Evolutionary conservation across 768 basidiomycete genomes (phyloP).

Genomic region (Cyclocybe cylindracea): DNA sequence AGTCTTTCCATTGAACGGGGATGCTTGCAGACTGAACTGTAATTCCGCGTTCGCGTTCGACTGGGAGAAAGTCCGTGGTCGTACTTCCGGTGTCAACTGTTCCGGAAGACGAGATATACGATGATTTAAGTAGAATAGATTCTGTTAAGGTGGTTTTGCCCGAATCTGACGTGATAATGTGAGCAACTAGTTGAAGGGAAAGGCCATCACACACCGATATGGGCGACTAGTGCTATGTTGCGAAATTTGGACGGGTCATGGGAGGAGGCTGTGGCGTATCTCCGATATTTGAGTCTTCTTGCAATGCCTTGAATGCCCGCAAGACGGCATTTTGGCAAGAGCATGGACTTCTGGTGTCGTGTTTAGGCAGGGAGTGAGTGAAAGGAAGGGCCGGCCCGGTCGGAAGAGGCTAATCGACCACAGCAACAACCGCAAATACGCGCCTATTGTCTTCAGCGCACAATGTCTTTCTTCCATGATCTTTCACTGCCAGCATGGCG

Average conservation of each 20-base stretch:
- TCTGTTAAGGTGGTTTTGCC: conserved; percentile 90
- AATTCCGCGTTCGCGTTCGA: conserved; percentile 88
- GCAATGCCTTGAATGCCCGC: conserved; percentile 10
- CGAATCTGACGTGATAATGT: conserved; percentile 54
- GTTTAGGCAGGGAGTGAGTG: too few relatives aligned
- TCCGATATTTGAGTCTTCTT: conserved; percentile 13
- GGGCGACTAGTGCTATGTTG: conserved; percentile 88
- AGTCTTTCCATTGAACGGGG: conserved; percentile 81
- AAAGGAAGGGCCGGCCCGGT: background rate
- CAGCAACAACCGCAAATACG: conserved; percentile 26
- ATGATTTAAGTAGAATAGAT: conserved; percentile 77
- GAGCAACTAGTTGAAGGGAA: background rate
- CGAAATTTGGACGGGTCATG: conserved; percentile 51
- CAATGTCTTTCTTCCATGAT: conserved; percentile 14
- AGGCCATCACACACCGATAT: conserved; percentile 62
- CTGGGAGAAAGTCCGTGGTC: conserved; percentile 87
- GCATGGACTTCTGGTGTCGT: conserved; percentile 14
- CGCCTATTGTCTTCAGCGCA: conserved; percentile 21
- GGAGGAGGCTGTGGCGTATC: conserved; percentile 26
- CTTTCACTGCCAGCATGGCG: conserved; percentile 29
- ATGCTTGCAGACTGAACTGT: conserved; percentile 93
- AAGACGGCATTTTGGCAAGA: conserved; percentile 20
- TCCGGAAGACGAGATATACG: conserved; percentile 71
- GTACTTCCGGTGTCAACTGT: conserved; percentile 91
- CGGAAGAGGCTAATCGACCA: background rate